These are phyloP conservation scores for Pythium coloratum DNA, from an alignment of 352 stramenopile species.

Conservation along the genomic window DNA sequence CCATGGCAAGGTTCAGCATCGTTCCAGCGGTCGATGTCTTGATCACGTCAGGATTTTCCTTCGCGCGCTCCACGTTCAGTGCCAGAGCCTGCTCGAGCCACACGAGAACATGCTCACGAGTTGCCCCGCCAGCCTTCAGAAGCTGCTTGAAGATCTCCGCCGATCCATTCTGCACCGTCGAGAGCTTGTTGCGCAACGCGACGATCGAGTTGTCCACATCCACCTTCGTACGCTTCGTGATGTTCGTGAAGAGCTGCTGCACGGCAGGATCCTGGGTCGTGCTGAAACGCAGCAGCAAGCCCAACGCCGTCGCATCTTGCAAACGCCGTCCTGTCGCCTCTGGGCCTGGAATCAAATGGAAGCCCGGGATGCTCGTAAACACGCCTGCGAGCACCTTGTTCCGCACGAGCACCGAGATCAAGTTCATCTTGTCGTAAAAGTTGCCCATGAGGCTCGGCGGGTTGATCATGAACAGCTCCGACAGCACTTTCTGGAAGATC, in stretches of 20 bases:
- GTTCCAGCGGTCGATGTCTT: conserved; percentile 70
- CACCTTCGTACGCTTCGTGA: conserved; percentile 80
- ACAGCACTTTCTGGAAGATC: conserved; percentile 80
- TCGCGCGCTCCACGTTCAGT: conserved; percentile 72
- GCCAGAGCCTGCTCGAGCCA: conserved; percentile 79
- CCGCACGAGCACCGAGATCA: conserved; percentile 60
- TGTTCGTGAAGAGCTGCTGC: conserved; percentile 82
- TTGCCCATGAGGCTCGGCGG: conserved; percentile 75
- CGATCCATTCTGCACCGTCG: conserved; percentile 58
- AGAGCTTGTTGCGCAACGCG: conserved; percentile 63
- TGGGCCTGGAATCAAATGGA: conserved; percentile 53
- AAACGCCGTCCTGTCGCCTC: conserved; percentile 68
- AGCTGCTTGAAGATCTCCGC: conserved; percentile 70
- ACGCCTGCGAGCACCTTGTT: conserved; percentile 64
- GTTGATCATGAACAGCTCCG: conserved; percentile 77
- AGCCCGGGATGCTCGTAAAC: conserved; percentile 71
- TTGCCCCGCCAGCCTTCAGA: conserved; percentile 55
- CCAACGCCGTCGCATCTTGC: conserved; percentile 78
- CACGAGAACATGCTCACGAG: conserved; percentile 60
- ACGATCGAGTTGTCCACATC: conserved; percentile 75
- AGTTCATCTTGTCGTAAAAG: conserved; percentile 76
- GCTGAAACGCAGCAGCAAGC: conserved; percentile 74
- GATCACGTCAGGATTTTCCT: conserved; percentile 76
- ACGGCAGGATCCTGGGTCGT: conserved; percentile 68
- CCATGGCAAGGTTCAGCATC: conserved; percentile 79